These are phyloP conservation scores for Colletotrichum trifolii DNA, from an alignment of 2,329 filamentous ascomycete species.

Conservation along the genomic window DNA sequence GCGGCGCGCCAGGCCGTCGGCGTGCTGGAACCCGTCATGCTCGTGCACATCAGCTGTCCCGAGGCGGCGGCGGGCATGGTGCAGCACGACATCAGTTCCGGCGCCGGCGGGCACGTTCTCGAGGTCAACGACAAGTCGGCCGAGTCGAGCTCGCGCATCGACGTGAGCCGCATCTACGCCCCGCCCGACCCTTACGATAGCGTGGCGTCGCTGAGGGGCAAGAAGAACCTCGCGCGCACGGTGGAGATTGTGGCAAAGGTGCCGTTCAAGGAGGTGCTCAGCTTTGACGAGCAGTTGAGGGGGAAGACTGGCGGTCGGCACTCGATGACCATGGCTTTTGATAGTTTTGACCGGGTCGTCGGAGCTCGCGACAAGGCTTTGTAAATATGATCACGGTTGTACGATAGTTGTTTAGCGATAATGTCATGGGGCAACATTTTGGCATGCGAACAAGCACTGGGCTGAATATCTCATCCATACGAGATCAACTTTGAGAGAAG, in stretches of 20 bases:
- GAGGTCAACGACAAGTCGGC: constrained; percentile 71
- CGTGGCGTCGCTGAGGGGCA: constrained; percentile 65
- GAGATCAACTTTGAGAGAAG: too few relatives aligned
- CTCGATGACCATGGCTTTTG: constrained; percentile 68
- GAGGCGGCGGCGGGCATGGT: constrained; percentile 84
- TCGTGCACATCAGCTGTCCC: constrained; percentile 85
- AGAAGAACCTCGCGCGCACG: constrained; percentile 60
- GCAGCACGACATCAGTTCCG: constrained; percentile 81
- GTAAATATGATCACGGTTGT: constrained; percentile 37
- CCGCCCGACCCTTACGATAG: constrained; percentile 85
- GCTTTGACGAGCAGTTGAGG: constrained; percentile 88
- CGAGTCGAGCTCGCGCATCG: constrained; percentile 62
- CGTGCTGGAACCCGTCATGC: constrained; percentile 95
- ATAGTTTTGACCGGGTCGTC: constrained; percentile 66
- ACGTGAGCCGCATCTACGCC: constrained; percentile 82
- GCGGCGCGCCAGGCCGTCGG: constrained; percentile 62
- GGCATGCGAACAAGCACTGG: too few relatives aligned
- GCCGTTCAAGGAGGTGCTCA: constrained; percentile 95
- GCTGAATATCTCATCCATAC: too few relatives aligned
- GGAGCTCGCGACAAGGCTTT: constrained; percentile 64
- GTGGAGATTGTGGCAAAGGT: constrained; percentile 84
- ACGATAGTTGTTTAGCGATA: not conserved
- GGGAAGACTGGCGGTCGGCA: constrained; percentile 88
- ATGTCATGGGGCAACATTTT: not conserved
- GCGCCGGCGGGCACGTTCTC: constrained; percentile 77